Evolutionary conservation across 139 green algal genomes (phyloP), one percentile per base, ranked within the genome.

Genomic region (Eudorina sp.): DNA sequence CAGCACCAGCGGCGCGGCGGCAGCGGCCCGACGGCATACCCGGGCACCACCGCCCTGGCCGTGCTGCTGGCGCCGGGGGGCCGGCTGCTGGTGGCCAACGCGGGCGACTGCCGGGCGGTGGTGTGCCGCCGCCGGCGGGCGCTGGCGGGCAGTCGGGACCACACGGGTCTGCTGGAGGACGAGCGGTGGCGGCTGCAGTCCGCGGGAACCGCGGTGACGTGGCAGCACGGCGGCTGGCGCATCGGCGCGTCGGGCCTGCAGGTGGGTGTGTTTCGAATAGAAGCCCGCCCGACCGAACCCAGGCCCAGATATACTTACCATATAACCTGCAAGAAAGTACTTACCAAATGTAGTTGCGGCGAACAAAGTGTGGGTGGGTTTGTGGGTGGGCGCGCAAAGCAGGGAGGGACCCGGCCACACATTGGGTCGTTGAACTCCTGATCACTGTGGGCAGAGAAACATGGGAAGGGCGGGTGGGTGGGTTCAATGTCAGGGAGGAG

Each of bases 91-190:
- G 91, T 98, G 3, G 97, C 96, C 19, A 98, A 98, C 79, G 94
- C 96, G 25, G 97, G 97, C 8, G 97, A 99, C 90, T 97, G 97
- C 91, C 88, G 97, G 5, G 95, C 95, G 16, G 95, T 99, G 64
- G 78, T 99, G 46, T 96, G 93, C 83, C 87, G 95, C 0, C 79
- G 73, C 11, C 93, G 94, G 9, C 80, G 91, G 40, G 93, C 95
- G 14, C 75, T 97, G 51, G 76, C 88, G 29, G 91, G 97, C 38
- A 97, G 89, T n/a, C 64, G 86, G 5, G 97, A 99, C 89, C 97
- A 99, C 82, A 97, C 94, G 9, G 95, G 95, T 0, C 94, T 93
- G 19, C 48, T 93, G 43, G 78, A 85, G 1, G 90, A 92, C 25
- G 97, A 99, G 95, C 90, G 96, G 51, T n/a, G 34, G 66, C 92